Evolutionary conservation across 2,329 filamentous ascomycete genomes (phyloP), one percentile per base, ranked within the genome.

Genomic region (Colletotrichum eleusines): DNA sequence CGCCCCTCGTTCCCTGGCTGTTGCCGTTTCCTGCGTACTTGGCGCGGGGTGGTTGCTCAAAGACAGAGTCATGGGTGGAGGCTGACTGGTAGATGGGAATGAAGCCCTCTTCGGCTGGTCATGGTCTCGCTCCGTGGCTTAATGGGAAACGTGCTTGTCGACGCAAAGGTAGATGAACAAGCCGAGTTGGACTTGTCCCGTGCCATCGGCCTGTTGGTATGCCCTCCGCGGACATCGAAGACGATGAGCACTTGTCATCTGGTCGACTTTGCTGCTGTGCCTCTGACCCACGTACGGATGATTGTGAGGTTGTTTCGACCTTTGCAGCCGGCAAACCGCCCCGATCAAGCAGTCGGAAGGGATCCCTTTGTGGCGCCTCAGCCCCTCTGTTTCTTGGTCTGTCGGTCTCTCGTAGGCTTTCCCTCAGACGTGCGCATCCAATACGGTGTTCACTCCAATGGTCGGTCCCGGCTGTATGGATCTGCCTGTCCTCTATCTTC

Each of bases 331-430:
- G 68, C 38, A 67, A 35, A 14, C 16, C 64, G 68, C 51, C 57
- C 68, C 68, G 57, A 67, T 62, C 68, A 16, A 71, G 66, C 67
- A 42, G 55, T 55, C n/a, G 35, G n/a, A 26, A 31, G 20, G 33
- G 26, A 31, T 2, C 38, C 31, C 26, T 33, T 38, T 40, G 46
- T 55, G 40, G 54, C 38, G 38, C 26, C 28, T 23, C 31, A n/a
- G 23, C 33, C 51, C 51, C 28, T 20, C 44, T 66, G 31, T 26
- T 31, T 60, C 33, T 58, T 18, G 16, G 20, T 6, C 40, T 46
- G 23, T 55, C 38, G 16, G 20, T 5, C 26, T 31, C 38, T 55
- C 33, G 54, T 42, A 23, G 14, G 53, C 40, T 38, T 38, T 63
- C 20, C 28, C 28, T 42, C 26, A 31, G 35, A 63, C 28, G 14